These are phyloP conservation scores for Auriscalpium microsporum DNA, from an alignment of 768 basidiomycete species.

Conservation along the genomic window DNA sequence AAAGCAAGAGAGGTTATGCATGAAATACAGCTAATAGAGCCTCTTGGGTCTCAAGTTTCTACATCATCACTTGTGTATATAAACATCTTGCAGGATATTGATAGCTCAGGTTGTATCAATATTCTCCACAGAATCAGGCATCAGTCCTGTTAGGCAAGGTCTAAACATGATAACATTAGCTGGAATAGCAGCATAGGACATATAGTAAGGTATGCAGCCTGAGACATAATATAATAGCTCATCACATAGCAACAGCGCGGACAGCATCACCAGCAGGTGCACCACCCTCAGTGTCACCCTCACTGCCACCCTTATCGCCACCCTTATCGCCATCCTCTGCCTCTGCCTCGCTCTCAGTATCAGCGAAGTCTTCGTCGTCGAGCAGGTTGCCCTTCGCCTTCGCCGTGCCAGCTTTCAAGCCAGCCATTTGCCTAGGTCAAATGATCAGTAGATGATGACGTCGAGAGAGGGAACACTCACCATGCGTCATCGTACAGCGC, in stretches of 20 bases:
- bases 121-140: too few relatives aligned
- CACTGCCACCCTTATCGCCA: too few relatives aligned
- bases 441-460: not conserved
- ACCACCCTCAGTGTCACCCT: too few relatives aligned
- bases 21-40: not conserved
- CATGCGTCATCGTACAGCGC: not conserved
- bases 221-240: not conserved
- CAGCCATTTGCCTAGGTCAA: not conserved
- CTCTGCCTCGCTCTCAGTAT: not conserved
- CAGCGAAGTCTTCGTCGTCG: not conserved
- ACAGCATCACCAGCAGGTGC: too few relatives aligned
- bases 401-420: not conserved
- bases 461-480: not conserved
- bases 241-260: too few relatives aligned
- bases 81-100: not conserved
- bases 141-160: too few relatives aligned
- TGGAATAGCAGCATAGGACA: not conserved
- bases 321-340: too few relatives aligned
- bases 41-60: not conserved
- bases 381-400: not conserved
- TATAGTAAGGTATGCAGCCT: not conserved
- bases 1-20: not conserved
- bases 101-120: not conserved
- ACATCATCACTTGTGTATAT: not conserved
- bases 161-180: not conserved